A percentile compares a stretch with the other conserved stretches of the same genome.
These are phyloP conservation scores for Pichia sp. DNA, from an alignment of 1,139 yeast genomes.

Conservation along the genomic window DNA sequence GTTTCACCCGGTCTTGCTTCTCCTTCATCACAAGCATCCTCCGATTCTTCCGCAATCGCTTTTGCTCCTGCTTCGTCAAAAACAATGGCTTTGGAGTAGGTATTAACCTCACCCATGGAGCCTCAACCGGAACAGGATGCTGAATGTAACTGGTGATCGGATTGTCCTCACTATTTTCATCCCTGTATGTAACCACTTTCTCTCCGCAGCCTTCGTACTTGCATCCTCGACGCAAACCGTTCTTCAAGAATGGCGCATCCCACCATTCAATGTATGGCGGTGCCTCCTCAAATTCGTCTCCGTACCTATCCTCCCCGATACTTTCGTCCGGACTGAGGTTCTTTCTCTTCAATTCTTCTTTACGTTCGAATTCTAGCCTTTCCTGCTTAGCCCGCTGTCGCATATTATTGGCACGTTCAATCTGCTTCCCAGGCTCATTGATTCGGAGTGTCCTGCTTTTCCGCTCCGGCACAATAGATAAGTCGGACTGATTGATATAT, in stretches of 20 bases:
- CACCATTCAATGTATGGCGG: slow-evolving; percentile 81
- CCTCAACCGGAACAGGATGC: slow-evolving; percentile 68
- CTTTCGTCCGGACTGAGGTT: slow-evolving; percentile 48
- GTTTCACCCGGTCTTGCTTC: slow-evolving; percentile 67
- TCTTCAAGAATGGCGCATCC: slow-evolving; percentile 54
- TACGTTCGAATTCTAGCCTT: slow-evolving; percentile 27
- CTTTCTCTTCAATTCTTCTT: slow-evolving; percentile 14
- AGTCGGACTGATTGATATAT: slow-evolving; percentile 46
- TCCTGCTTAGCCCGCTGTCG: slow-evolving; percentile 40
- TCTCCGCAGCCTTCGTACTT: slow-evolving; percentile 17
- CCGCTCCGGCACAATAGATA: slow-evolving; percentile 23
- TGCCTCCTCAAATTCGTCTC: slow-evolving; percentile 27
- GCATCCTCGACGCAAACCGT: slow-evolving; percentile 22
- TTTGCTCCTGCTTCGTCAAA: slow-evolving; percentile 73
- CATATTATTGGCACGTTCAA: slow-evolving; percentile 49
- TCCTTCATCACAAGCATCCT: slow-evolving; percentile 63
- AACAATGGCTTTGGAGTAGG: slow-evolving; percentile 46
- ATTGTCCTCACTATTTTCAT: slow-evolving; percentile 29
- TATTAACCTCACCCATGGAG: slow-evolving; percentile 47
- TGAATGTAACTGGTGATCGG: slow-evolving; percentile 64
- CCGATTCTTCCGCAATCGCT: slow-evolving; percentile 67
- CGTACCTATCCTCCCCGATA: slow-evolving; percentile 50
- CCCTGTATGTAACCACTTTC: neutral
- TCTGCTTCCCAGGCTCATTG: slow-evolving; percentile 61
- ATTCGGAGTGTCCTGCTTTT: slow-evolving; percentile 42